Evolutionary conservation across 1,284 basidiomycete species (phyloP).

Genomic region (Exsudoporus floridanus): DNA sequence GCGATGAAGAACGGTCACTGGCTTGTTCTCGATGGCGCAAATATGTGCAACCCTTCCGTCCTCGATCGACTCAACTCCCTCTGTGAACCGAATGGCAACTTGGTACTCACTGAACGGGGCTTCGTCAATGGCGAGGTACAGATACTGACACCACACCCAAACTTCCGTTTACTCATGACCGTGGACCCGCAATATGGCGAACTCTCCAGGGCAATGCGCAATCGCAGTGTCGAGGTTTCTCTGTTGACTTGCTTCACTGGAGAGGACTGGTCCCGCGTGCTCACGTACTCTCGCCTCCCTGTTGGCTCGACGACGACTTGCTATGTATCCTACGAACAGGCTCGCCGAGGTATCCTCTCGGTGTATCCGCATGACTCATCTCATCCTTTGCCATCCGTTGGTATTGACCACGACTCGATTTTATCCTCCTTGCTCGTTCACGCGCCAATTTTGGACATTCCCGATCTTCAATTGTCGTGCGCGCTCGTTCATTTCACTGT

Average conservation of each 20-base stretch:
- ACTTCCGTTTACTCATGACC: slow-evolving; percentile 94
- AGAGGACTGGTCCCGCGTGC: slow-evolving; percentile 50
- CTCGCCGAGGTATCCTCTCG: slow-evolving; percentile 28
- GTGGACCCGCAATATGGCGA: slow-evolving; percentile 92
- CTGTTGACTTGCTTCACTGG: slow-evolving; percentile 39
- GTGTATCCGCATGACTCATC: background rate
- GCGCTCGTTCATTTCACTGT: slow-evolving; percentile 45
- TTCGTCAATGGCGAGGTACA: slow-evolving; percentile 77
- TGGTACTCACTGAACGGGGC: slow-evolving; percentile 90
- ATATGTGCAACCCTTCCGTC: slow-evolving; percentile 93
- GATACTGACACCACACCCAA: slow-evolving; percentile 77
- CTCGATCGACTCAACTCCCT: slow-evolving; percentile 97
- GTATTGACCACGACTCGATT: slow-evolving; percentile 49
- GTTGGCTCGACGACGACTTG: slow-evolving; percentile 7
- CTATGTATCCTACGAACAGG: slow-evolving; percentile 27
- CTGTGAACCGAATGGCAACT: slow-evolving; percentile 81
- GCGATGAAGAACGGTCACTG: slow-evolving; percentile 89
- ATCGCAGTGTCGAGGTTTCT: slow-evolving; percentile 90
- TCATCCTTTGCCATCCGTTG: slow-evolving; percentile 29
- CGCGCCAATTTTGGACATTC: slow-evolving; percentile 32
- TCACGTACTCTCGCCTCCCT: slow-evolving; percentile 53
- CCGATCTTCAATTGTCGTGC: slow-evolving; percentile 14
- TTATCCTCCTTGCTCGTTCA: slow-evolving; percentile 44
- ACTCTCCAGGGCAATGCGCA: slow-evolving; percentile 97
- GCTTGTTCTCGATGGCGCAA: slow-evolving; percentile 92